Evolutionary conservation across 1,284 basidiomycete genomes (phyloP).

Genomic region (Pterula multifida): DNA sequence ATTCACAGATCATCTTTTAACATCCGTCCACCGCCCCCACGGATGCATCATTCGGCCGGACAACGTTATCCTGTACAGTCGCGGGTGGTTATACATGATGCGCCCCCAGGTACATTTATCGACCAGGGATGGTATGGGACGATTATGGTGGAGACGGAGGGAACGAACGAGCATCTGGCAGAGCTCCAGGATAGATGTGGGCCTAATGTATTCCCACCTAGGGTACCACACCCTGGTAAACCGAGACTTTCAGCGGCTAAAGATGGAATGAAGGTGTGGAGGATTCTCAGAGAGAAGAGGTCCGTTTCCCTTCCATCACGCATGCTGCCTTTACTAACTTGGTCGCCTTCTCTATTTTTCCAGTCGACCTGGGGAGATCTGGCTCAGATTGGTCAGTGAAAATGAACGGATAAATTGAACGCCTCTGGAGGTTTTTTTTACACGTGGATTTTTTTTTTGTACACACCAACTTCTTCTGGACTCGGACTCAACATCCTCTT

Average conservation of each 20-base stretch:
- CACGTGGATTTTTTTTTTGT: too few species aligned
- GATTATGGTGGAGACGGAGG: conserved; percentile 70
- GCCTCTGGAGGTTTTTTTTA: too few species aligned
- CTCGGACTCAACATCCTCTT: not conserved
- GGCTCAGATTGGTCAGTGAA: conserved; percentile 55
- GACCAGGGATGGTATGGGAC: conserved; percentile 72
- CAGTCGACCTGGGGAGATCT: conserved; percentile 73
- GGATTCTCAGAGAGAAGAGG: conserved; percentile 68
- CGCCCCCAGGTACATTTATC: conserved; percentile 37
- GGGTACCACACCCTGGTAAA: conserved; percentile 19
- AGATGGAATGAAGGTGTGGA: conserved; percentile 36
- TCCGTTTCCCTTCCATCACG: conserved; percentile 25
- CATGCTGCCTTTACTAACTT: conserved; percentile 19
- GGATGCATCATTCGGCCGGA: conserved; percentile 12
- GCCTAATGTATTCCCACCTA: conserved; percentile 48
- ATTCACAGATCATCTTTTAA: conserved; percentile 65
- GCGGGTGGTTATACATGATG: conserved; percentile 39
- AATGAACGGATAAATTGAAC: conserved; percentile 40
- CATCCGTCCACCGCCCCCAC: conserved; percentile 30
- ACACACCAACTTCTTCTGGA: not conserved
- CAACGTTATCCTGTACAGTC: conserved; percentile 10
- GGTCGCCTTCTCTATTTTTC: conserved; percentile 11
- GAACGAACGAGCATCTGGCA: conserved; percentile 70
- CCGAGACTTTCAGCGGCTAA: conserved; percentile 11
- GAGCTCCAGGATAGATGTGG: conserved; percentile 66